Conservation (phyloP, 139 green algal species). For the Chlorella sp. region DNA sequence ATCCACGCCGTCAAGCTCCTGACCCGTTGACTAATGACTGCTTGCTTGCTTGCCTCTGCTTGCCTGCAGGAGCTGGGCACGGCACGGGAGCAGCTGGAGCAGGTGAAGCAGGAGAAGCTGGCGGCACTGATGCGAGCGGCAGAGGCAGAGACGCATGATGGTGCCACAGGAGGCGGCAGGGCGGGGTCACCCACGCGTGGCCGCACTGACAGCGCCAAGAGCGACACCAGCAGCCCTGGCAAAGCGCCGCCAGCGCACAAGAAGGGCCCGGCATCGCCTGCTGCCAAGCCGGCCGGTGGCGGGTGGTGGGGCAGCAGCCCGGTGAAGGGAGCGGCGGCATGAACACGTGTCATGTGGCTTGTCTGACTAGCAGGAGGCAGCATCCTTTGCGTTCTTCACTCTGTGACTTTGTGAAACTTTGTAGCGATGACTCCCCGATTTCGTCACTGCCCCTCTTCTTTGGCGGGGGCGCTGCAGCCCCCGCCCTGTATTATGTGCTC, state of each 20-base stretch:
- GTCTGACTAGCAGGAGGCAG: no score
- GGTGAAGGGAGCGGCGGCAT: background rate
- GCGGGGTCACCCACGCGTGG: background rate
- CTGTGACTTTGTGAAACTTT: no score
- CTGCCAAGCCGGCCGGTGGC: background rate
- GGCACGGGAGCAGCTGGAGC: conserved; percentile 35
- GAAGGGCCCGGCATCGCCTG: background rate
- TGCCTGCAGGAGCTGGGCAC: conserved; percentile 22
- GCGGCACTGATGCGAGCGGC: conserved; percentile 47
- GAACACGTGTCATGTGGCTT: background rate
- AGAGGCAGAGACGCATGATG: background rate
- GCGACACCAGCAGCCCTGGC: background rate
- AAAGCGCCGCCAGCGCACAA: background rate
- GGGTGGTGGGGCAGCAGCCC: conserved; percentile 18
- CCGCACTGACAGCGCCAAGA: conserved; percentile 22
- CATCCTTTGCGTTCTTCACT: no score
- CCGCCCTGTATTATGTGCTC: background rate
- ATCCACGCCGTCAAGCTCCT: background rate
- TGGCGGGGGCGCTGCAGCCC: background rate
- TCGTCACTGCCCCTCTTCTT: background rate
- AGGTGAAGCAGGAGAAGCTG: conserved; percentile 57
- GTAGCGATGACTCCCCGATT: background rate
- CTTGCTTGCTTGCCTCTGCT: background rate
- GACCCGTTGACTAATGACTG: background rate
- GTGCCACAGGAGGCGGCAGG: background rate